Evolutionary conservation across 345 rosid species (phyloP), one percentile per base, ranked within the genome.

Genomic region (Gossypium ekmanianum): DNA sequence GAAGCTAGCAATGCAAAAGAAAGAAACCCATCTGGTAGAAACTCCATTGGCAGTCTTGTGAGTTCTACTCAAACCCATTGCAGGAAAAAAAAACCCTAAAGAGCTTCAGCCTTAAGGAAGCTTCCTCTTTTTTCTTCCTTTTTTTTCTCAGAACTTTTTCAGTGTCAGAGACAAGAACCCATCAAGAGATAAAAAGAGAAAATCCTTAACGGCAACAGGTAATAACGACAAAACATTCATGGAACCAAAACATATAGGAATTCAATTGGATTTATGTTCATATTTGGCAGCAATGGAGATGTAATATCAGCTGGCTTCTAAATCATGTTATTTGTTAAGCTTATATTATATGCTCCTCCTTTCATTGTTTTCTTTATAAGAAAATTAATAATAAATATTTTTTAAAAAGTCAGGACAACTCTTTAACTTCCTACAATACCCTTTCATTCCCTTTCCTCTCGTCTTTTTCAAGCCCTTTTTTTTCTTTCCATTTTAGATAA

Each of bases 1-100:
- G 84, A 91, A 91, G 82, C 93, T 91, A 72, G 87, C 89, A 82
- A 84, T 83, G 90, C 92, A 91, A 79, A 86, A 87, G 71, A 85
- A 48, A 58, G 86, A 78, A 61, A 89, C 90, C 92, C 91, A 87
- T 83, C 85, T 83, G 78, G 92, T 87, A 61, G 93, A 86, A 57
- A 91, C 82, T 78, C 91, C 93, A 76, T 78, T 85, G 63, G 52
- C 83, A 79, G 83, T 72, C 79, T 83, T 91, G 65, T 83, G 90
- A 84, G 90, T 77, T 76, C 96, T 87, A 81, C 82, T 79, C 17
- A 84, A 54, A 75, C 88, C 96, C 92, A 91, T 89, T 77, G 74
- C 64, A 18, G 7, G 6, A 34, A 34, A 34, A 34, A 39, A 72
- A 74, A 57, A 11, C 34, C 24, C 27, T 34, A 52, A 73, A 57